Percentiles rank a stretch among this genome's conserved stretches.
phyloP scores from a whole-genome alignment of 768 basidiomycete species.

The Podaxis pistillaris region DNA sequence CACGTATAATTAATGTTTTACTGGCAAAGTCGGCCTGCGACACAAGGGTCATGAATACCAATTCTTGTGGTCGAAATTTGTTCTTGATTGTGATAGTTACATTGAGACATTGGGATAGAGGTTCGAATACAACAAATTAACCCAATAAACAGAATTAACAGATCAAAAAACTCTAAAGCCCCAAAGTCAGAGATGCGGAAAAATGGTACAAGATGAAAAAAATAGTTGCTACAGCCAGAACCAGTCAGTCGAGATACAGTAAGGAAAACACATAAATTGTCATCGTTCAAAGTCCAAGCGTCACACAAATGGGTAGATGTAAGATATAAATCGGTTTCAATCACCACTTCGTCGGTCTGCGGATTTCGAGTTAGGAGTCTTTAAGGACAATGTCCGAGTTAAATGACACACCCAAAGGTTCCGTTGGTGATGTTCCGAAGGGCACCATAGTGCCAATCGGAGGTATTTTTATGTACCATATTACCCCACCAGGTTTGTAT shows the following conservation, averaged over 20 bases:
- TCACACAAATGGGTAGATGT: not conserved
- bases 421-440: constrained; percentile 26
- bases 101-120: not conserved
- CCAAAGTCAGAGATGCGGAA: not conserved
- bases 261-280: not conserved
- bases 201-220: not conserved
- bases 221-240: not conserved
- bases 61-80: not conserved
- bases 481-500: constrained; percentile 45
- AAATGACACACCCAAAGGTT: constrained; percentile 33
- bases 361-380: not conserved
- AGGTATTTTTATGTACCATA: constrained; percentile 31
- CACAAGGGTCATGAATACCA: not conserved
- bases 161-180: not conserved
- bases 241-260: not conserved
- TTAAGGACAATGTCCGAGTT: not conserved
- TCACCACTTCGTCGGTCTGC: constrained; percentile 8
- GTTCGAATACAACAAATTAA: not conserved
- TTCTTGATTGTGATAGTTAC: not conserved
- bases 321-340: not conserved
- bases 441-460: constrained; percentile 32
- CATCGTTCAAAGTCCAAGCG: not conserved
- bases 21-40: not conserved
- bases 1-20: too few species aligned
- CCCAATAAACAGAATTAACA: not conserved